phyloP scores from a whole-genome alignment of 1,284 basidiomycete species.

The Ganoderma resinaceum region DNA sequence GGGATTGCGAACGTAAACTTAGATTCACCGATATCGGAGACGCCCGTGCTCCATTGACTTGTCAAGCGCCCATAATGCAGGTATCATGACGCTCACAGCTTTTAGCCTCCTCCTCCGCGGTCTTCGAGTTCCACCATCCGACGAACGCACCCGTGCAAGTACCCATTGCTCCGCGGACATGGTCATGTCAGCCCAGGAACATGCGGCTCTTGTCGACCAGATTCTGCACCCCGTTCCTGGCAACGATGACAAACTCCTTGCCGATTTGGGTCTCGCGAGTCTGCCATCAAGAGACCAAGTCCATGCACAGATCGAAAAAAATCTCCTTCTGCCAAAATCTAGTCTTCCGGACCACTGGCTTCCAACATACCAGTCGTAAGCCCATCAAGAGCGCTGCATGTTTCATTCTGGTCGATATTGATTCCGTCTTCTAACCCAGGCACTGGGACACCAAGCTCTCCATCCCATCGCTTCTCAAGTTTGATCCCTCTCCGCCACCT shows the following conservation, averaged over 20 bases:
- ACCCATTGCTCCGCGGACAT: neutral
- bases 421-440: constrained; percentile 45
- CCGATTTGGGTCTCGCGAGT: constrained; percentile 58
- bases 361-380: constrained; percentile 79
- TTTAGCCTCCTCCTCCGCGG: no score
- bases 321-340: constrained; percentile 69
- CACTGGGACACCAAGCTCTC: constrained; percentile 72
- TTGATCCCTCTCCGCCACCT: constrained; percentile 76
- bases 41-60: no score
- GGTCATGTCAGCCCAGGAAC: constrained; percentile 20
- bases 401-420: constrained; percentile 21
- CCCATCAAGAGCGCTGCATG: neutral
- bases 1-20: no score
- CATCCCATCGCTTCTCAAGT: constrained; percentile 67
- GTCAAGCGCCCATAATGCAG: no score
- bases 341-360: constrained; percentile 75
- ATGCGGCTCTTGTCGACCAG: constrained; percentile 47
- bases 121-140: neutral
- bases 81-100: no score
- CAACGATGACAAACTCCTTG: constrained; percentile 52
- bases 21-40: no score
- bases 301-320: constrained; percentile 70
- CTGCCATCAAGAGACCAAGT: constrained; percentile 66
- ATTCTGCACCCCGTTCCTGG: constrained; percentile 53
- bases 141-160: neutral